These are phyloP conservation scores for Chrysanthemum lavandulifolium DNA, from an alignment of 129 eudicot species.

Conservation along the genomic window DNA sequence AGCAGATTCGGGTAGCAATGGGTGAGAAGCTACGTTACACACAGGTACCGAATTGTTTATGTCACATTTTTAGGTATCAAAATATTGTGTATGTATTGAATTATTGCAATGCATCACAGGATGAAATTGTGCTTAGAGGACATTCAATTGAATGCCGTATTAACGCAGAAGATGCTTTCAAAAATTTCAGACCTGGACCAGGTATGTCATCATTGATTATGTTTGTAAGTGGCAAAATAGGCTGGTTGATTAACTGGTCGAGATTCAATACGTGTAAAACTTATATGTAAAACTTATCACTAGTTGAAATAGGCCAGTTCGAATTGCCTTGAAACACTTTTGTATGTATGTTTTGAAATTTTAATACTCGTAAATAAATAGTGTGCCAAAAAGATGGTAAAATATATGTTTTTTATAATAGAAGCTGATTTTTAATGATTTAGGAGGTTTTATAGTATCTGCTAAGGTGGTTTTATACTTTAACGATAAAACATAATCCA, in stretches of 20 bases:
- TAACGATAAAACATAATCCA: no score
- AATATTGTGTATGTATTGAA: conserved; percentile 17
- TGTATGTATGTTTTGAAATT: no score
- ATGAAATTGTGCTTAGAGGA: conserved; percentile 90
- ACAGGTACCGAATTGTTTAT: conserved; percentile 51
- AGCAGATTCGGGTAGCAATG: conserved; percentile 94
- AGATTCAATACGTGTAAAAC: no score
- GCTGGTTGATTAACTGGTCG: not conserved
- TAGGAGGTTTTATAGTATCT: no score
- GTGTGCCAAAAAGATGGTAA: no score
- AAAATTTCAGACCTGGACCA: conserved; percentile 98
- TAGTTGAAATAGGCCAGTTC: no score
- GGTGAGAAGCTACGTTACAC: conserved; percentile 90
- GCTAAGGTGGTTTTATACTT: no score
- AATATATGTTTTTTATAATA: no score
- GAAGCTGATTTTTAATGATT: no score
- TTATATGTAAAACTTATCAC: no score
- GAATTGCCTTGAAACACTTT: no score
- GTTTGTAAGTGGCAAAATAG: conserved; percentile 1
- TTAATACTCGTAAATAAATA: no score
- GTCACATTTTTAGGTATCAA: not conserved
- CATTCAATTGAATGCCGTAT: conserved; percentile 99
- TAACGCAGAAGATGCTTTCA: conserved; percentile 98
- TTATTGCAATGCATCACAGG: conserved; percentile 45
- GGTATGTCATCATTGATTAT: conserved; percentile 42